Conservation (phyloP, 2,329 filamentous ascomycete species). For the Penicillium capsulatum region DNA sequence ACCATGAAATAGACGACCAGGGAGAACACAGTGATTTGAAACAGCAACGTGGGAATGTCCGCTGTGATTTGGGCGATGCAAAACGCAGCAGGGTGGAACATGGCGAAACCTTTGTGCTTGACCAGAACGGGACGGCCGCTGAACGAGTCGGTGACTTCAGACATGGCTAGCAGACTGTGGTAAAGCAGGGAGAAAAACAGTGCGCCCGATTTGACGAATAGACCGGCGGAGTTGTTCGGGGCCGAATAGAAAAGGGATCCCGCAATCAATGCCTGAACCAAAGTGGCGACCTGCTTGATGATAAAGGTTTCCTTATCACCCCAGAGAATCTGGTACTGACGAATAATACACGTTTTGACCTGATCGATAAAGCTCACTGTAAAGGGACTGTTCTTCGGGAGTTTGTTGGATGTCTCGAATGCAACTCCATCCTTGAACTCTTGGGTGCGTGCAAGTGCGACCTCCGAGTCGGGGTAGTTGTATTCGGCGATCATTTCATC, state of each 20-base stretch:
- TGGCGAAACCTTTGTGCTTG: conserved; percentile 12
- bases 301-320: conserved; percentile 61
- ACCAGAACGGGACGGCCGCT: conserved; percentile 11
- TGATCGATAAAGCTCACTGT: conserved; percentile 54
- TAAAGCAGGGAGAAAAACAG: conserved; percentile 14
- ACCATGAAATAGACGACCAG: conserved; percentile 63
- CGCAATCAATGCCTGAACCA: conserved; percentile 58
- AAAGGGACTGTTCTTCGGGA: conserved; percentile 52
- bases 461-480: conserved; percentile 49
- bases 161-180: conserved; percentile 14
- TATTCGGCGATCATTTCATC: conserved; percentile 53
- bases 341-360: conserved; percentile 51
- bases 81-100: conserved; percentile 47
- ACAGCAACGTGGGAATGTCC: conserved; percentile 53
- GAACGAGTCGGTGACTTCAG: conserved; percentile 12
- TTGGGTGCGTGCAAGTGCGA: conserved; percentile 48
- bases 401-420: conserved; percentile 52
- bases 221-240: conserved; percentile 46
- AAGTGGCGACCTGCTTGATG: conserved; percentile 57
- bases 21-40: conserved; percentile 58
- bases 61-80: conserved; percentile 45
- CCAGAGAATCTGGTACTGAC: conserved; percentile 62
- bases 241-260: conserved; percentile 66
- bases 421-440: conserved; percentile 53
- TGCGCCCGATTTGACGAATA: conserved; percentile 13